Base-by-base conservation (phyloP, 164 flowering plant species). In the Buxus sempervirens region DNA sequence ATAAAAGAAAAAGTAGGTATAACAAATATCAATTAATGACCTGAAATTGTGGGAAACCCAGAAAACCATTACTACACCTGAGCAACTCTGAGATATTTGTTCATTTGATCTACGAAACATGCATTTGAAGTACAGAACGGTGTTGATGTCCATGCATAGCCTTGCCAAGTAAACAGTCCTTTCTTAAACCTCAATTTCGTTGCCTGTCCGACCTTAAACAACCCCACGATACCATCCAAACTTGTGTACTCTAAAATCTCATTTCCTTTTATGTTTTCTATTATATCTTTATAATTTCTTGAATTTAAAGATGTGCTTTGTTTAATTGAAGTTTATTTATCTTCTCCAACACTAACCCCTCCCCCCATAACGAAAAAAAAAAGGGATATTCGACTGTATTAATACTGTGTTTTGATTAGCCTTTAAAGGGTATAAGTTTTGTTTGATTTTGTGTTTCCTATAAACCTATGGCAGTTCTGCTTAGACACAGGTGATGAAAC, bases 111-210 rank as follows among this genome's bases (percentile, higher is more conserved):
- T 15, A 10, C 13, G 51, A 45, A 10, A 41, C 12, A 12, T n/a
- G 51, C 51, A 45, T 45, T 15, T 45, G 51, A 45, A 41, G 45
- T 5, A 45, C 16, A 10, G 1, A 45, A 45, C 2, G 25, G 60
- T 57, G 60, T 23, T 57, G 27, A 57, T 57, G 24, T 57, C 60
- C 60, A 57, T 57, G 60, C 60, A 57, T 21, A 57, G 60, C 16
- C 60, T 57, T 57, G 25, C 16, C 26, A 57, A 57, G 60, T 57
- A 57, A 5, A 25, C 60, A 57, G 28, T 57, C 60, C 27, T 23
- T 57, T 13, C 60, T 57, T 9, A 5, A 9, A 57, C 60, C 60
- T 57, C 60, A n/a, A 25, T 7, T 57, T 57, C 25, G 60, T 57
- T 15, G 5, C 22, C 60, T 57, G 25, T 0, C 22, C 60, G 60